phyloP scores from a whole-genome alignment of 2,329 filamentous ascomycete genomes.

The Colletotrichum sp. region DNA sequence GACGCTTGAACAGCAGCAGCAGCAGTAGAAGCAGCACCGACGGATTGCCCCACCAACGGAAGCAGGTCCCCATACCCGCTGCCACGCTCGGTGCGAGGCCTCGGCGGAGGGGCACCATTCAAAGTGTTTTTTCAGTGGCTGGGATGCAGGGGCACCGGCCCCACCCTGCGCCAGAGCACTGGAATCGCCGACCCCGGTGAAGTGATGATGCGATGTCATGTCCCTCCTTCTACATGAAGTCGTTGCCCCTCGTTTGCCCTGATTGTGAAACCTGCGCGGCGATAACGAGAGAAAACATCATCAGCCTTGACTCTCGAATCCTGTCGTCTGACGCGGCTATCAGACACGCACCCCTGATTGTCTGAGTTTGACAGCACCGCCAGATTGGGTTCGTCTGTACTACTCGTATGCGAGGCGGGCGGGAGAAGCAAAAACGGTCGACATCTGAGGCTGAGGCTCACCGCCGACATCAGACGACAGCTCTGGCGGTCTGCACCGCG shows the following conservation, averaged over 20 bases:
- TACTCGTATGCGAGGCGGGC: background rate
- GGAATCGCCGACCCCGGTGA: background rate
- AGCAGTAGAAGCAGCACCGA: background rate
- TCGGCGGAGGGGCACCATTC: background rate
- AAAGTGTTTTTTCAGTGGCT: slow-evolving; percentile 3
- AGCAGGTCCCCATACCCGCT: background rate
- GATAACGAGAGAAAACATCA: background rate
- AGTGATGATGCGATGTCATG: background rate
- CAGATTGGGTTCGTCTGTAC: background rate
- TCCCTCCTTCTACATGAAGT: background rate
- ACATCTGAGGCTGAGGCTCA: background rate
- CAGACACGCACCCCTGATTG: background rate
- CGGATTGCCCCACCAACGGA: background rate
- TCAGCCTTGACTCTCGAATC: background rate
- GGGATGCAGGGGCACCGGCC: background rate
- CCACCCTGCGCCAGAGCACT: background rate
- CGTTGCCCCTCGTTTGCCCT: background rate
- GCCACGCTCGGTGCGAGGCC: background rate
- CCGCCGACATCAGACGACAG: background rate
- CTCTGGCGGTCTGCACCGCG: background rate
- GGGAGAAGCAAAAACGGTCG: background rate
- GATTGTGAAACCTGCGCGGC: background rate
- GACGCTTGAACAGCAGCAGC: background rate
- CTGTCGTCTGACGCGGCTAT: background rate
- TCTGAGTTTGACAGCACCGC: background rate